Percentiles rank a stretch among this genome's conserved stretches.
Evolutionary conservation across 352 stramenopile genomes (phyloP).

Genomic region (Phytopythium oedochilum): DNA sequence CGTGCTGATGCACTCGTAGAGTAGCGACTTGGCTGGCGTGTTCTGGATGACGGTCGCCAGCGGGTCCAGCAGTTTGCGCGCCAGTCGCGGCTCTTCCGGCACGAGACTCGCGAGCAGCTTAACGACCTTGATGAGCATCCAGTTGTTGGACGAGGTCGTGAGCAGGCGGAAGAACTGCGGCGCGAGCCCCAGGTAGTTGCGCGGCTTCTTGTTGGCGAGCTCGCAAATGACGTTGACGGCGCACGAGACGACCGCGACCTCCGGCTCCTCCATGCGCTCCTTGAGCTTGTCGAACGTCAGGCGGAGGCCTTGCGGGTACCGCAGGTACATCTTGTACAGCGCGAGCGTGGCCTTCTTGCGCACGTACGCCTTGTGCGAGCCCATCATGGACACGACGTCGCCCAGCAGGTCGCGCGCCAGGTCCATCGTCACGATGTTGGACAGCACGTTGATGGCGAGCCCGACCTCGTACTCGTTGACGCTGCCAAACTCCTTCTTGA

Average conservation of each 20-base stretch:
- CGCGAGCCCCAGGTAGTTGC: conserved; percentile 97
- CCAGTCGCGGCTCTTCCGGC: conserved; percentile 96
- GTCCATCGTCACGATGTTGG: conserved; percentile 98
- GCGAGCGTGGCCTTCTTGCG: conserved; percentile 98
- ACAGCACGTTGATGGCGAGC: conserved; percentile 97
- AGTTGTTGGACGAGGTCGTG: conserved; percentile 98
- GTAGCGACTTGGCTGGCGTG: conserved; percentile 96
- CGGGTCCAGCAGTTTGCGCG: conserved; percentile 97
- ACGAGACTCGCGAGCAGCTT: conserved; percentile 98
- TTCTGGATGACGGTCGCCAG: conserved; percentile 96
- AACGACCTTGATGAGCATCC: conserved; percentile 99
- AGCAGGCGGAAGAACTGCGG: conserved; percentile 98
- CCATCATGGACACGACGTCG: conserved; percentile 91
- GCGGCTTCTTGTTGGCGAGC: conserved; percentile 98
- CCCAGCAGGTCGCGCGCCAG: conserved; percentile 92
- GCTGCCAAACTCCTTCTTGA: conserved; percentile 96
- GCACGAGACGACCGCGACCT: conserved; percentile 96
- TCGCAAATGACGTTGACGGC: conserved; percentile 99
- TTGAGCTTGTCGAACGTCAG: conserved; percentile 98
- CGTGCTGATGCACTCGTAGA: conserved; percentile 98
- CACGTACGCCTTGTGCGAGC: conserved; percentile 94
- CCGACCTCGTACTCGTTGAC: conserved; percentile 95
- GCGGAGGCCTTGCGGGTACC: conserved; percentile 96
- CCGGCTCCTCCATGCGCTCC: conserved; percentile 93
- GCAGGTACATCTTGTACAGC: conserved; percentile 98